Percentiles rank a stretch among this genome's conserved stretches.
These are phyloP conservation scores for Trapa incisa DNA, from an alignment of 345 rosid genomes.

Conservation along the genomic window DNA sequence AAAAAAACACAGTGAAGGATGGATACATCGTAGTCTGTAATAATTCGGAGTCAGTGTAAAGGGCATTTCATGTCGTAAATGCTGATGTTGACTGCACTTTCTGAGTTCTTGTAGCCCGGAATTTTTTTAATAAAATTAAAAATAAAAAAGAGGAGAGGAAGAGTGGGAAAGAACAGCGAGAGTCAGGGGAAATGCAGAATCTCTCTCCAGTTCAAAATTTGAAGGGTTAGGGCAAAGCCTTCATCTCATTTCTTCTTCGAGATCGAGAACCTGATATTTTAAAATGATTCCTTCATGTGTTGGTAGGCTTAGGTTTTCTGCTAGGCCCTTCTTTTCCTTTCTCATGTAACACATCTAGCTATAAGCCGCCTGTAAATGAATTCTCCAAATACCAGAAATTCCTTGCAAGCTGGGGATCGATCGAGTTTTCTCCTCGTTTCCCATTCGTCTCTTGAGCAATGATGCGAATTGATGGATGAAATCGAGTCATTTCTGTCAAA, in stretches of 20 bases:
- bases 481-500: background rate
- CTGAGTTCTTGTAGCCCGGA: constrained; percentile 6
- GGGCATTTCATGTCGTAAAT: constrained; percentile 27
- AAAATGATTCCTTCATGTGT: too few relatives aligned
- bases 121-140: constrained; percentile 3
- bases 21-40: constrained; percentile 15
- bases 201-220: too few relatives aligned
- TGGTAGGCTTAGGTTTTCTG: too few relatives aligned
- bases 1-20: constrained; percentile 8
- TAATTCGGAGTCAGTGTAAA: constrained; percentile 12
- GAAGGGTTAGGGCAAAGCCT: too few relatives aligned
- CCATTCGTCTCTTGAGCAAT: too few relatives aligned
- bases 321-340: too few relatives aligned
- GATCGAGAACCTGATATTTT: too few relatives aligned
- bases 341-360: background rate
- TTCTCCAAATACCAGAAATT: background rate
- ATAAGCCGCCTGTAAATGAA: background rate
- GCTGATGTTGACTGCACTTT: constrained; percentile 34
- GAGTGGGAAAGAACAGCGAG: too few relatives aligned
- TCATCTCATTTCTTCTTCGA: too few relatives aligned
- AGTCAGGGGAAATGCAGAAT: too few relatives aligned
- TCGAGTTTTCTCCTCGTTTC: background rate
- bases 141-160: background rate
- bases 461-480: background rate
- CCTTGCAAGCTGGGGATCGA: too few relatives aligned